These are phyloP conservation scores for Colletotrichum salicis DNA, from an alignment of 2,329 filamentous ascomycete genomes.

Conservation along the genomic window DNA sequence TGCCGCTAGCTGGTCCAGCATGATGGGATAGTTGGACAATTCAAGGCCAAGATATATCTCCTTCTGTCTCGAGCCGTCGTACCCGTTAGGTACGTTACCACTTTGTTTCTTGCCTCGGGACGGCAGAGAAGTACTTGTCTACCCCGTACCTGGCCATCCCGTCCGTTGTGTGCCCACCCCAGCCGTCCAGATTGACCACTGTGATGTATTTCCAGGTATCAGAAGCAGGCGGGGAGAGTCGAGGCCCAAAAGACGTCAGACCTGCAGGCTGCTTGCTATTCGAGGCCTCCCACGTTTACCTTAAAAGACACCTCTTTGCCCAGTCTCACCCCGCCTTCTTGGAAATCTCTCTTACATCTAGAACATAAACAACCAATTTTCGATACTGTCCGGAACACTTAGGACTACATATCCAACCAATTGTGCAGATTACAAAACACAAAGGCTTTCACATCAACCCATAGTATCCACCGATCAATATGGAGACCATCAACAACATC, in stretches of 20 bases:
- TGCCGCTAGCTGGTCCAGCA: slow-evolving; percentile 1
- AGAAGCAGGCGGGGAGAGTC: background rate
- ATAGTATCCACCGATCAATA: slow-evolving; percentile 46
- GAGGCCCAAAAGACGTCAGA: slow-evolving; percentile 29
- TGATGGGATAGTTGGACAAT: slow-evolving; percentile 2
- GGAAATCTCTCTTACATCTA: background rate
- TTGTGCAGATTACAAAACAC: background rate
- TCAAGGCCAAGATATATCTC: slow-evolving; percentile 12
- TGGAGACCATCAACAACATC: slow-evolving; percentile 73
- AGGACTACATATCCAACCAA: background rate
- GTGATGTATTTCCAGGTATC: background rate
- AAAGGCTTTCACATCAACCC: background rate
- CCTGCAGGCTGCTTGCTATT: background rate
- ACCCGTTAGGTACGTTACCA: background rate
- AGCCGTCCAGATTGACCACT: slow-evolving; percentile 6
- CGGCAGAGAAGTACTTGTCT: background rate
- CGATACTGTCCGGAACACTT: background rate
- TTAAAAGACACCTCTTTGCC: slow-evolving; percentile 24
- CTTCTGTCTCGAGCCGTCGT: slow-evolving; percentile 11
- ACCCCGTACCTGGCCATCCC: background rate
- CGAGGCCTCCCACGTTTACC: background rate
- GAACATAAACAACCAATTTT: background rate
- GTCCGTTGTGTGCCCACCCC: background rate
- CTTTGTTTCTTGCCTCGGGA: background rate
- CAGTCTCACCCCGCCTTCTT: background rate